A percentile compares a stretch with the other conserved stretches of the same genome.
These are phyloP conservation scores for Trichosporon faecale DNA, from an alignment of 1,284 basidiomycete species.

Conservation along the genomic window DNA sequence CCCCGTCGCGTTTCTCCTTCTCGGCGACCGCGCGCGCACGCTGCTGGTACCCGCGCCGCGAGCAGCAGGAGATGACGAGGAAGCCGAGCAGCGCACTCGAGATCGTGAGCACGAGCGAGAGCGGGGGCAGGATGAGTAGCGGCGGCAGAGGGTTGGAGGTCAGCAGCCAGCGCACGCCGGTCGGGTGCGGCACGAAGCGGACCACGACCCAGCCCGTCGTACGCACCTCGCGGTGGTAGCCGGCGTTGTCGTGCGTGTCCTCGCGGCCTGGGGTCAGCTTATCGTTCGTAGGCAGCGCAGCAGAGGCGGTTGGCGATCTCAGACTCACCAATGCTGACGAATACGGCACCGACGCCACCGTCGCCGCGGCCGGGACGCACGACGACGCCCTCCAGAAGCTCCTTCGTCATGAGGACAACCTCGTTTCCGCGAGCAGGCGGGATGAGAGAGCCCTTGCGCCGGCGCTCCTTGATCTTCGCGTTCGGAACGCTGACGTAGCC, in stretches of 20 bases:
- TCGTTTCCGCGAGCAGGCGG: slow-evolving; percentile 37
- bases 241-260: slow-evolving; percentile 30
- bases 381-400: slow-evolving; percentile 44
- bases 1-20: not conserved
- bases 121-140: slow-evolving; percentile 44
- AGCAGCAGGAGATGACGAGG: slow-evolving; percentile 37
- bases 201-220: slow-evolving; percentile 52
- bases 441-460: slow-evolving; percentile 30
- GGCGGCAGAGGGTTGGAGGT: slow-evolving; percentile 46
- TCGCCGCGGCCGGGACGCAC: slow-evolving; percentile 37
- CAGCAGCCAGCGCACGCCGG: slow-evolving; percentile 48
- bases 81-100: slow-evolving; percentile 43
- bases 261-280: slow-evolving; percentile 36
- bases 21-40: not conserved
- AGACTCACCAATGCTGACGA: slow-evolving; percentile 46
- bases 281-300: not conserved
- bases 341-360: slow-evolving; percentile 36
- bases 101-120: slow-evolving; percentile 45
- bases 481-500: slow-evolving; percentile 32
- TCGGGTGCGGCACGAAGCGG: slow-evolving; percentile 47
- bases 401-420: slow-evolving; percentile 44
- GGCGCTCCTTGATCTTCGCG: slow-evolving; percentile 30
- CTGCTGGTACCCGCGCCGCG: not conserved
- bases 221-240: slow-evolving; percentile 40
- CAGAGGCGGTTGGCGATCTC: too few species aligned